These are phyloP conservation scores for Glebionis coronaria DNA, from an alignment of 129 eudicot genomes.

Conservation along the genomic window DNA sequence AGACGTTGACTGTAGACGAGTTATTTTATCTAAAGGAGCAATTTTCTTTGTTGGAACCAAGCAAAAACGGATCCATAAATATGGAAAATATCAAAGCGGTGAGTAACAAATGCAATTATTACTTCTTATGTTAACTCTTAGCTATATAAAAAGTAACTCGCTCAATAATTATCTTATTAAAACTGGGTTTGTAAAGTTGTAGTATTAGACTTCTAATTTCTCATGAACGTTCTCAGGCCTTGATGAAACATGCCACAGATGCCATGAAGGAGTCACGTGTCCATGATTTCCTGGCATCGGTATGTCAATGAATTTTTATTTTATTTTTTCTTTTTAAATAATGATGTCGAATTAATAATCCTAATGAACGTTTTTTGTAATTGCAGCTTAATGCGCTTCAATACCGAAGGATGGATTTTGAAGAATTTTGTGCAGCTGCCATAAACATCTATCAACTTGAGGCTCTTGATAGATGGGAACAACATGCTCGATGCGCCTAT, in stretches of 20 bases:
- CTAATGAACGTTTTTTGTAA: neutral
- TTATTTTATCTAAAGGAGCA: conserved; percentile 73
- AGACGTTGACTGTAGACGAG: conserved; percentile 83
- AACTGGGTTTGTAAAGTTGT: neutral
- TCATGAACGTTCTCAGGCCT: conserved; percentile 47
- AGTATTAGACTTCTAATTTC: neutral
- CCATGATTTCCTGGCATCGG: conserved; percentile 75
- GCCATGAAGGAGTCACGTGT: conserved; percentile 95
- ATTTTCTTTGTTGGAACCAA: conserved; percentile 71
- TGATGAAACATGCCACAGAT: conserved; percentile 84
- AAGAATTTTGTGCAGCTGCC: conserved; percentile 95
- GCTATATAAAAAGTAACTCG: neutral
- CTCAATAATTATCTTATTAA: neutral
- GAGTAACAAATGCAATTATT: conserved; percentile 18
- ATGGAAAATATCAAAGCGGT: conserved; percentile 86
- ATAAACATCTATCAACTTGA: conserved; percentile 84
- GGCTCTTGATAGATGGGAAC: conserved; percentile 94
- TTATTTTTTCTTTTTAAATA: neutral
- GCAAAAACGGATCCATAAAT: conserved; percentile 73
- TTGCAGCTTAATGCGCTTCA: conserved; percentile 84
- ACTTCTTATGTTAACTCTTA: conserved; percentile 9
- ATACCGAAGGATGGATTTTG: conserved; percentile 86
- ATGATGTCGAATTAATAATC: neutral
- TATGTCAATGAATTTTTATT: conserved; percentile 23
- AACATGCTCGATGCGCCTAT: conserved; percentile 89